Conservation (phyloP, 2,329 filamentous ascomycete species). For the Diaporthe sp. region DNA sequence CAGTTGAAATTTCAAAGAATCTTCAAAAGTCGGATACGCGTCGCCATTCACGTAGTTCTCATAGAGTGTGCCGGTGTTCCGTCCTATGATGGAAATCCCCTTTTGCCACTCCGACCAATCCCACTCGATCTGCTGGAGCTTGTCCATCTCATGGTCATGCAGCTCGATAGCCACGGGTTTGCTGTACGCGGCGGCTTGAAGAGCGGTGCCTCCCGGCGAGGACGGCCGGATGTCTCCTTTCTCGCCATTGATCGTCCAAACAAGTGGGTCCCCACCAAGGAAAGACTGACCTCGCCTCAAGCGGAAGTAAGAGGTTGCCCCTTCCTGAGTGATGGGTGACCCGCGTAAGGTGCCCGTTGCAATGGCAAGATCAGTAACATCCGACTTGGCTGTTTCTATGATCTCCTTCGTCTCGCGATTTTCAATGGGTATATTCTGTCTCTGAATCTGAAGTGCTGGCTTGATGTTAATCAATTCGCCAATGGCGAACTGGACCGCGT, state of each 20-base stretch:
- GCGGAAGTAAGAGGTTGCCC: not conserved
- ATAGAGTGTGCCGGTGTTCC: not conserved
- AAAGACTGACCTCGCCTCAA: not conserved
- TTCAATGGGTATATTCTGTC: not conserved
- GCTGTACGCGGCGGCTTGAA: not conserved
- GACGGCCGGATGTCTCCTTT: not conserved
- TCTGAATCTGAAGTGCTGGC: not conserved
- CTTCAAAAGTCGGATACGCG: not conserved
- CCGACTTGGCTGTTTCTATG: not conserved
- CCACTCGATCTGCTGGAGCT: not conserved
- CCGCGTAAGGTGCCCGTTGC: not conserved
- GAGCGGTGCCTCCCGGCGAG: not conserved
- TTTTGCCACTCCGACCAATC: not conserved
- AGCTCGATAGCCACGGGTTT: not conserved
- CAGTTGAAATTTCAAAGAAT: not conserved
- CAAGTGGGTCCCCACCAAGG: not conserved
- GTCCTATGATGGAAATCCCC: not conserved
- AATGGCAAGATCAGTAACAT: not conserved
- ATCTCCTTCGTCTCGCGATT: not conserved
- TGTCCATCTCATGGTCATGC: not conserved
- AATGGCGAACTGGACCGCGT: not conserved
- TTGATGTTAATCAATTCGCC: not conserved
- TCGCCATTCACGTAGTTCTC: not conserved
- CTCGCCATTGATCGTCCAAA: not conserved
- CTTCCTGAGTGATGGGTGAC: not conserved